Base-by-base conservation (phyloP, 768 basidiomycete species). In the Dictyophora rubrovolvata region DNA sequence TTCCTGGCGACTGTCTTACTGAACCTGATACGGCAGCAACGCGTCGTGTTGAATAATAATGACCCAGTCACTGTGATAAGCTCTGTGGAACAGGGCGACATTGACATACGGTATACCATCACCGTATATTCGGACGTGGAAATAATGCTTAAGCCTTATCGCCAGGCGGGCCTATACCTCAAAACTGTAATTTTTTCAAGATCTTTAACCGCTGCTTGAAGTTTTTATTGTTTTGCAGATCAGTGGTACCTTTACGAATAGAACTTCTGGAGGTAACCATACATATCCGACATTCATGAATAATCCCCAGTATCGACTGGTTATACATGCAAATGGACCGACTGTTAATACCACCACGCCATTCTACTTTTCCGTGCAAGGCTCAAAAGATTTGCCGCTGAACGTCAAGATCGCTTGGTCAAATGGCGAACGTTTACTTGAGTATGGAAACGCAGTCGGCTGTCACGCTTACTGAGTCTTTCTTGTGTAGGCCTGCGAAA, bases 271-370 rank as follows among this genome's bases (percentile, higher is more conserved):
- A 0, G 95, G 95, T 1, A 94, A 93, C 66, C 80, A 84, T 58
- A 80, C 82, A 5, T 76, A 83, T 63, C 82, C 89, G 0, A 85
- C 87, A 0, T 96, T 87, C 70, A 87, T 95, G 84, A 70, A 81
- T 53, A 98, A 97, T 67, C 94, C 94, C 0, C 92, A 96, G 66
- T 97, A 90, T 70, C 77, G 79, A 57, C 73, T 97, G 14, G 77
- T 71, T 7, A 71, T 95, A 18, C 72, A 77, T 55, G 73, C 79
- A 4, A 65, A 64, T 21, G 11, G 57, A 11, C 62, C 18, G 21
- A 54, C 28, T 48, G 3, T n/a, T 18, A 22, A 47, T 21, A 61
- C 49, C 20, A 21, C 18, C 16, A 20, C 49, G 35, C 10, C 57
- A 16, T 16, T 59, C 22, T 53, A 51, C 76, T 7, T 87, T 34